phyloP scores from a whole-genome alignment of 371 early-diverging fungal species.

The Syncephalastrum sp. region DNA sequence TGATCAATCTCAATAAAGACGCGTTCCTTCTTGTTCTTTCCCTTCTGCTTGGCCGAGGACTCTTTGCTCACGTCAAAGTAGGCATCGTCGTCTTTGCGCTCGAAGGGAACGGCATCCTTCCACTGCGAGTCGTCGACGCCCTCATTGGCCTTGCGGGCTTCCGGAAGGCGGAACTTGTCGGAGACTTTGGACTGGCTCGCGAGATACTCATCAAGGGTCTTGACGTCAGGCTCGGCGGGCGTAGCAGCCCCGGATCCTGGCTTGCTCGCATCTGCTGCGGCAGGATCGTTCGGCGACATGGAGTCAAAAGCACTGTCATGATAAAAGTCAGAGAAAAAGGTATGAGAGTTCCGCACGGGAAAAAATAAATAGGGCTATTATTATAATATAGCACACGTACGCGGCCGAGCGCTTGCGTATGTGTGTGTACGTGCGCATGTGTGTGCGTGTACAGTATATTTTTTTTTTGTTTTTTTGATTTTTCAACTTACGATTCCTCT shows the following conservation, averaged over 20 bases:
- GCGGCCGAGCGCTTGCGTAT: too few species aligned
- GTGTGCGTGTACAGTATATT: not conserved
- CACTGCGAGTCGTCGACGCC: conserved; percentile 74
- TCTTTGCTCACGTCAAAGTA: conserved; percentile 43
- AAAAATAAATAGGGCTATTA: not conserved
- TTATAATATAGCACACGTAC: too few species aligned
- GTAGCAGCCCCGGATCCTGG: conserved; percentile 26
- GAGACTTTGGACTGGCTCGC: conserved; percentile 43
- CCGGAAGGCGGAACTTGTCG: conserved; percentile 28
- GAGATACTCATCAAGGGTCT: conserved; percentile 79
- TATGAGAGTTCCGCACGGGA: conserved; percentile 1
- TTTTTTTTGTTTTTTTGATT: not conserved
- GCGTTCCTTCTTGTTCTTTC: conserved; percentile 38
- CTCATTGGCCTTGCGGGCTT: conserved; percentile 73
- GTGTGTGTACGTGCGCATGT: too few species aligned
- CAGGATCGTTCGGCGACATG: conserved; percentile 23
- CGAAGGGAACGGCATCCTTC: conserved; percentile 69
- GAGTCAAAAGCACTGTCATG: conserved; percentile 32
- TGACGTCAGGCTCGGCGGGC: conserved; percentile 67
- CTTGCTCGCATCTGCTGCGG: conserved; percentile 9
- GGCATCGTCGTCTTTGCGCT: conserved; percentile 62
- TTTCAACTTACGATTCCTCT: conserved; percentile 32
- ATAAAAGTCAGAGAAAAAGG: not conserved
- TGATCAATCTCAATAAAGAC: conserved; percentile 22
- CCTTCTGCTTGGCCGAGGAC: conserved; percentile 13